Conservation (phyloP, 2,329 filamentous ascomycete genomes). For the Paecilomyces formosus region DNA sequence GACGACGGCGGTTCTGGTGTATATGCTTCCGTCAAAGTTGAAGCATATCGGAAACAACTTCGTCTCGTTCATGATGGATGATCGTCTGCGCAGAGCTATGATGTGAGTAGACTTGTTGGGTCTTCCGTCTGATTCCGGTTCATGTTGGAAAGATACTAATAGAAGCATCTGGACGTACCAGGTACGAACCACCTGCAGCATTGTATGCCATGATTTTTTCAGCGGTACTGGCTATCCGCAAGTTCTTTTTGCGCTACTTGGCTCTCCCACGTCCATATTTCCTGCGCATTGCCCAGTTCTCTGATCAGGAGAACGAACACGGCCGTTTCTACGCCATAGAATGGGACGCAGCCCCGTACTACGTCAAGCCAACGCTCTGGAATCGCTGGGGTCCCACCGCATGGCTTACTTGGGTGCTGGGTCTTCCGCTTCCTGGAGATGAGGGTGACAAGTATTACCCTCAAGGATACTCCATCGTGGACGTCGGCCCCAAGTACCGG, state of each 20-base stretch:
- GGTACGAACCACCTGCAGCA: constrained; percentile 32
- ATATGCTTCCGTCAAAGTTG: constrained; percentile 42
- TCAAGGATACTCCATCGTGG: constrained; percentile 43
- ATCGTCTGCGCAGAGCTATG: constrained; percentile 58
- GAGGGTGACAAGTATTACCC: constrained; percentile 40
- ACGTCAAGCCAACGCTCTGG: constrained; percentile 53
- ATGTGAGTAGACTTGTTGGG: constrained; percentile 37
- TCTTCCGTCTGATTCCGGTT: background rate
- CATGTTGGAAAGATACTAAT: background rate
- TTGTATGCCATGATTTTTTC: constrained; percentile 35
- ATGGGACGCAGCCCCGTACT: constrained; percentile 60
- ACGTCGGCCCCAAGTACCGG: constrained; percentile 55
- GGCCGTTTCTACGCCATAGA: constrained; percentile 44
- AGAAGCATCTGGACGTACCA: constrained; percentile 7
- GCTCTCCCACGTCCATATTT: constrained; percentile 49
- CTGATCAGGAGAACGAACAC: constrained; percentile 44
- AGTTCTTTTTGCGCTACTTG: constrained; percentile 51
- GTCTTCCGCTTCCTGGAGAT: constrained; percentile 42
- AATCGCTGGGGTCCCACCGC: constrained; percentile 56
- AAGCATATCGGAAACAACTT: constrained; percentile 44
- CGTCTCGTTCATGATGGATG: constrained; percentile 56
- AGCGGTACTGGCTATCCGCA: constrained; percentile 44
- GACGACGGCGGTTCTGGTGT: constrained; percentile 55
- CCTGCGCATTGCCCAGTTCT: constrained; percentile 30
- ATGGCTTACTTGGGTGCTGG: constrained; percentile 41